Evolutionary conservation across 2,329 filamentous ascomycete species (phyloP).

Genomic region (Fusarium sp.): DNA sequence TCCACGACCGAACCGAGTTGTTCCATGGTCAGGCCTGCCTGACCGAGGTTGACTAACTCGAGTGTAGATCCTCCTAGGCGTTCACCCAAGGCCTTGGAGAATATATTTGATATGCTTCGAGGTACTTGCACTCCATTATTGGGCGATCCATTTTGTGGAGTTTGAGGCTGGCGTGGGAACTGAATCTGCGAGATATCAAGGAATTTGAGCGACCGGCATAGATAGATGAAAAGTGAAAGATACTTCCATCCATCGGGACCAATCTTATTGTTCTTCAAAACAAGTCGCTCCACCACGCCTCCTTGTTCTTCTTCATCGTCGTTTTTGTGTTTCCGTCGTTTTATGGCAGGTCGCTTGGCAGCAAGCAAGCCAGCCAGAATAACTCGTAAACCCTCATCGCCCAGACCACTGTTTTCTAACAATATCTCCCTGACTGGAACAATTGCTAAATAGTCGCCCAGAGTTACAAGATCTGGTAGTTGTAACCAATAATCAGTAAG

Average conservation of each 20-base stretch:
- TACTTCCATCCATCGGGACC: conserved; percentile 91
- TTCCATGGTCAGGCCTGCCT: conserved; percentile 77
- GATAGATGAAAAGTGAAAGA: conserved; percentile 87
- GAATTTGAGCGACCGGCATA: conserved; percentile 86
- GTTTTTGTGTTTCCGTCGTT: conserved; percentile 60
- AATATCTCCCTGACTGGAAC: conserved; percentile 90
- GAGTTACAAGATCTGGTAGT: conserved; percentile 82
- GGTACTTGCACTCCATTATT: conserved; percentile 51
- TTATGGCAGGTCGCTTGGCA: conserved; percentile 73
- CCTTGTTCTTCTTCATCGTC: conserved; percentile 62
- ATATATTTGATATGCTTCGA: conserved; percentile 64
- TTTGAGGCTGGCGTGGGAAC: conserved; percentile 67
- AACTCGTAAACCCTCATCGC: conserved; percentile 86
- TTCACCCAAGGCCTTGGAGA: conserved; percentile 80
- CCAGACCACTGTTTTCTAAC: conserved; percentile 87
- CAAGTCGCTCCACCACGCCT: conserved; percentile 86
- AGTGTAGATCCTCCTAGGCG: conserved; percentile 80
- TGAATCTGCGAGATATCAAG: conserved; percentile 88
- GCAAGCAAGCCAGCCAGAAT: conserved; percentile 87
- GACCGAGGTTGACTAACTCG: conserved; percentile 84
- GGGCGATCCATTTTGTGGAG: conserved; percentile 45
- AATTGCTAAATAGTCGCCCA: conserved; percentile 93
- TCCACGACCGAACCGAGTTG: conserved; percentile 84
- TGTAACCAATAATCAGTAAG: conserved; percentile 87
- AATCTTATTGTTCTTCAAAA: conserved; percentile 92